These are phyloP conservation scores for Anthracocystis walkeri DNA, from an alignment of 1,284 basidiomycete genomes.

Conservation along the genomic window DNA sequence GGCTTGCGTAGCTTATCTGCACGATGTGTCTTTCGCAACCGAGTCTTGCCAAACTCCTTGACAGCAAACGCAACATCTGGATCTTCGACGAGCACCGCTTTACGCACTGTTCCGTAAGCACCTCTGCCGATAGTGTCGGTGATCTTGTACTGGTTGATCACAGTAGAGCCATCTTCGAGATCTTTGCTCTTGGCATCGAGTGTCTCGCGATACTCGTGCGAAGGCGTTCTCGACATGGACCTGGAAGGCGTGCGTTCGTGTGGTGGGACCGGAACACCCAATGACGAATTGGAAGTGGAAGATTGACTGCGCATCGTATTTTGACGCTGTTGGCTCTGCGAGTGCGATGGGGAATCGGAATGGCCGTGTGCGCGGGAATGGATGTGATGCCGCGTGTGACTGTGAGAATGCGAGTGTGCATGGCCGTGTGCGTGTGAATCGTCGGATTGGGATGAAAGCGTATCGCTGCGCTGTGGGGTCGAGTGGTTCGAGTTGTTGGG, in stretches of 20 bases:
- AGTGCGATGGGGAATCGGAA: not conserved
- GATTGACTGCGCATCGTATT: conserved; percentile 19
- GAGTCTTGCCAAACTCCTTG: conserved; percentile 68
- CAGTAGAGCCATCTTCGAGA: conserved; percentile 62
- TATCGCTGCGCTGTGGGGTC: conserved; percentile 12
- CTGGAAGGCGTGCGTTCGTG: conserved; percentile 28
- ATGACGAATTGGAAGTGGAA: conserved; percentile 17
- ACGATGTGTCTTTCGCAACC: conserved; percentile 57
- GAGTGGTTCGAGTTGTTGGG: conserved; percentile 19
- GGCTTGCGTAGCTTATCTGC: conserved; percentile 39
- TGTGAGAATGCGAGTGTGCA: conserved; percentile 5
- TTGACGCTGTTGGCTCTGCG: conserved; percentile 6
- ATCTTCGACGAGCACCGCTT: conserved; percentile 55
- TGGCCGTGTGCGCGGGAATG: conserved; percentile 3
- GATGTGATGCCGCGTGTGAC: conserved; percentile 1
- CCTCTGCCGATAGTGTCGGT: conserved; percentile 62
- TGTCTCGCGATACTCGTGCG: conserved; percentile 57
- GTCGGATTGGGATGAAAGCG: conserved; percentile 22
- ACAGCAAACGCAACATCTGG: conserved; percentile 48
- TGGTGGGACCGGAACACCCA: conserved; percentile 22
- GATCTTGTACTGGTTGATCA: conserved; percentile 68
- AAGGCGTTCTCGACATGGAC: conserved; percentile 38
- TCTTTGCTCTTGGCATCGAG: conserved; percentile 63
- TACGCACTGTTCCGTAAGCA: conserved; percentile 62
- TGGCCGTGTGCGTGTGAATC: conserved; percentile 12